phyloP scores from a whole-genome alignment of 2,329 filamentous ascomycete genomes.

The Cladosporium colombiae region DNA sequence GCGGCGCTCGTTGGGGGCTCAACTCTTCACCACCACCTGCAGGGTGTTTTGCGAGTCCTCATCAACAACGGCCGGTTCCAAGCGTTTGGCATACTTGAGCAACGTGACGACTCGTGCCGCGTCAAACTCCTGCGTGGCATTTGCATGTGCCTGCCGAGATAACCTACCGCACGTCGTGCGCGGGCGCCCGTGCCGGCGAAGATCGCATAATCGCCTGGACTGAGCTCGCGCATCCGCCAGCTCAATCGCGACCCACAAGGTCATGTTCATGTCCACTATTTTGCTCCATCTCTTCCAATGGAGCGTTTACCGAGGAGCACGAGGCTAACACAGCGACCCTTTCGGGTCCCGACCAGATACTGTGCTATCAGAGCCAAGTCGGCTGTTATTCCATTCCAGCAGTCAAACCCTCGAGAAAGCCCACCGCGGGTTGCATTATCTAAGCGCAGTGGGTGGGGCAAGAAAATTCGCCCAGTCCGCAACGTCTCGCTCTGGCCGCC shows the following conservation, averaged over 20 bases:
- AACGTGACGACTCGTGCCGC: slow-evolving; percentile 18
- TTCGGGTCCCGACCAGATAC: background rate
- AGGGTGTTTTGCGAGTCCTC: background rate
- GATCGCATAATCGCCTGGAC: slow-evolving; percentile 13
- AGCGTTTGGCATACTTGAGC: background rate
- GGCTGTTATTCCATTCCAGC: background rate
- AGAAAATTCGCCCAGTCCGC: slow-evolving; percentile 7
- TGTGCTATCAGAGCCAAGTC: slow-evolving; percentile 8
- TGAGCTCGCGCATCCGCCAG: slow-evolving; percentile 6
- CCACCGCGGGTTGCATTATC: background rate
- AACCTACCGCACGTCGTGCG: background rate
- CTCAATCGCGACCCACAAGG: slow-evolving; percentile 6
- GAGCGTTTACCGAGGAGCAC: slow-evolving; percentile 13
- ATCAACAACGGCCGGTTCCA: slow-evolving; percentile 14
- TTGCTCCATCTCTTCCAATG: slow-evolving; percentile 15
- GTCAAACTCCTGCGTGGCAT: slow-evolving; percentile 8
- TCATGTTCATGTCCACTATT: background rate
- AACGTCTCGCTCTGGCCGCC: slow-evolving; percentile 7
- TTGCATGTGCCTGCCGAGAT: slow-evolving; percentile 2
- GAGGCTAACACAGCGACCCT: slow-evolving; percentile 7
- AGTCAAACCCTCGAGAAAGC: background rate
- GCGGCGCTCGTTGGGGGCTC: slow-evolving; percentile 15
- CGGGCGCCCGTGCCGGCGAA: background rate
- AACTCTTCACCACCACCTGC: background rate
- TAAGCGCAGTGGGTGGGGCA: slow-evolving; percentile 2